Evolutionary conservation across 2,329 filamentous ascomycete species (phyloP).

Genomic region (Metarhizium anisopliae): DNA sequence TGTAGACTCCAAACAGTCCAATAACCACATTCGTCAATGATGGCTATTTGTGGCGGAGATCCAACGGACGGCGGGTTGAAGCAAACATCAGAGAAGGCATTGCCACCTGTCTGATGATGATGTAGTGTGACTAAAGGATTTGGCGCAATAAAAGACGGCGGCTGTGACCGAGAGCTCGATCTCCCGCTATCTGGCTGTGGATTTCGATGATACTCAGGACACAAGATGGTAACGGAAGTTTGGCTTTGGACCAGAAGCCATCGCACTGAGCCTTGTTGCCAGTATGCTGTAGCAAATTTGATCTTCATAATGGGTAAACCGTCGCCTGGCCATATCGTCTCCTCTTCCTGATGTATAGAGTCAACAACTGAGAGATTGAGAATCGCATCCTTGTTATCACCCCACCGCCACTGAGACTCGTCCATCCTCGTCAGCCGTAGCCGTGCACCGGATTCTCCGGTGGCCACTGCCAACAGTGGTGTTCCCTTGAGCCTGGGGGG

Average conservation of each 20-base stretch:
- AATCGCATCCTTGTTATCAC: conserved; percentile 30
- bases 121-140: conserved; percentile 47
- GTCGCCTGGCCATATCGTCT: conserved; percentile 45
- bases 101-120: conserved; percentile 42
- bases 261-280: conserved; percentile 28
- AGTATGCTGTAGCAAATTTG: conserved; percentile 35
- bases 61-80: conserved; percentile 46
- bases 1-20: conserved; percentile 61
- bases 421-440: conserved; percentile 45
- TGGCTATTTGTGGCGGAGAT: conserved; percentile 51
- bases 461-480: conserved; percentile 35
- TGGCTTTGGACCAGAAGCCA: conserved; percentile 48
- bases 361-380: conserved; percentile 38
- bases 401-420: conserved; percentile 47
- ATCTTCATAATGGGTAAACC: conserved; percentile 40
- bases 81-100: conserved; percentile 50
- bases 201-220: conserved; percentile 37
- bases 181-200: conserved; percentile 19
- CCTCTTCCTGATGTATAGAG: conserved; percentile 32
- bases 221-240: conserved; percentile 41
- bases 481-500: conserved; percentile 16
- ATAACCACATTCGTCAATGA: conserved; percentile 55
- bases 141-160: conserved; percentile 42
- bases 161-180: conserved; percentile 11
- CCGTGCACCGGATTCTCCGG: conserved; percentile 49